Evolutionary conservation across 2,329 filamentous ascomycete genomes (phyloP), one percentile per base, ranked within the genome.

Genomic region (Verticillium albo-atrum): DNA sequence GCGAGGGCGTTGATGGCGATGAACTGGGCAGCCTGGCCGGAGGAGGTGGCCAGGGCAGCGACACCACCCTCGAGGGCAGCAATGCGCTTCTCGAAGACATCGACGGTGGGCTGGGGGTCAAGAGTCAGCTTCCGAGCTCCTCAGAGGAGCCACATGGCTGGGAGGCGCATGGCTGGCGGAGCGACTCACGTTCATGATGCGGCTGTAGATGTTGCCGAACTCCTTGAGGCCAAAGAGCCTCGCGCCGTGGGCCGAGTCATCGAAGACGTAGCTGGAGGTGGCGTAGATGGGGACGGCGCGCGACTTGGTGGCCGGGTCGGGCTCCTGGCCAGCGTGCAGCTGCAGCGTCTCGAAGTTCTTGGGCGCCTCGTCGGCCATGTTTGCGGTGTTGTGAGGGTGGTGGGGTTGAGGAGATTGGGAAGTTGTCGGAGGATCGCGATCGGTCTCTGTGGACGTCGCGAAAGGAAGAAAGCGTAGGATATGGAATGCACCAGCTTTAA

Each of bases 171-270:
- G 34, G 14, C n/a, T 25, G 20, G 6, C 28, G n/a, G 27, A 23
- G 17, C n/a, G 14, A 76, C 85, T 71, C 70, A 92, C 90, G 77
- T 98, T 97, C 89, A 91, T 92, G 69, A 99, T 92, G 65, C 95
- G 91, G 74, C 89, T 95, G 83, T 99, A 99, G 75, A 98, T 96
- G 79, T 98, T 98, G 77, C 93, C 95, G 69, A 91, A 90, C 78
- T 98, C 92, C 80, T 98, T 96, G 75, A 99, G 90, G 72, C 92
- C 91, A 72, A 99, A 99, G 50, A 99, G 88, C 74, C 92, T 88
- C 59, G 95, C 95, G 63, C 92, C 95, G 71, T 98, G 95, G 55
- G 92, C 94, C 56, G 92, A 97, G 79, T 98, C 91, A 85, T 98
- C 89, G 85, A 99, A 99, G 57, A 86, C 87, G 76, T 82, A 99